Evolutionary conservation across 208 protist genomes (phyloP).

Genomic region (Phytomonas francai): DNA sequence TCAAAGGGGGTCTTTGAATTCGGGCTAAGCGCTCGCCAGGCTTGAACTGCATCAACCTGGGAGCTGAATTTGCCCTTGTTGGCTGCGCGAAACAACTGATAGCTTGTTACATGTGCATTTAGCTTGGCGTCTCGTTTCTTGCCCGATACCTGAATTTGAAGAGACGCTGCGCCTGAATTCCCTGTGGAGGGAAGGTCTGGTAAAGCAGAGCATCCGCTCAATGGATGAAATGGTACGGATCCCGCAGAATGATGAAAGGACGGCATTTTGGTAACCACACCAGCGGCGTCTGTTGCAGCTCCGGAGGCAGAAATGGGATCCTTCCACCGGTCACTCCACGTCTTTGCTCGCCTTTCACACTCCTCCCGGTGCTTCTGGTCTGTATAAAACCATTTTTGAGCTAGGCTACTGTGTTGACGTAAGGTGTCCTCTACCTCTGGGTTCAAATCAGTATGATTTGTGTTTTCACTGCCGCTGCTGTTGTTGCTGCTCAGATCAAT

Average conservation of each 20-base stretch:
- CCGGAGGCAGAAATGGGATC: background rate
- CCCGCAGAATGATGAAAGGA: background rate
- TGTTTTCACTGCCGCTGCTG: slow-evolving; percentile 3
- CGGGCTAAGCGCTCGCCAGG: slow-evolving; percentile 37
- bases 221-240: background rate
- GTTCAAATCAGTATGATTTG: background rate
- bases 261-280: background rate
- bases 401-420: slow-evolving; percentile 7
- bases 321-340: background rate
- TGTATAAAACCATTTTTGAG: slow-evolving; percentile 25
- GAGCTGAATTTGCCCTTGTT: slow-evolving; percentile 12
- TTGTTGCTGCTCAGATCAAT: slow-evolving; percentile 10
- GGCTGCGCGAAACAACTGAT: slow-evolving; percentile 20
- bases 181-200: background rate
- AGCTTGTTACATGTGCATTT: slow-evolving; percentile 14
- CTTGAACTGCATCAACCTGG: slow-evolving; percentile 12
- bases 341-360: slow-evolving; percentile 1
- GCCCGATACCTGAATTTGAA: background rate
- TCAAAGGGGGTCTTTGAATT: slow-evolving; percentile 56
- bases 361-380: slow-evolving; percentile 9
- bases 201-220: background rate
- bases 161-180: background rate
- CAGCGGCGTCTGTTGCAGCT: background rate
- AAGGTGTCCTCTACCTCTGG: background rate
- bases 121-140: background rate